Evolutionary conservation across 164 flowering plant species (phyloP).

Genomic region (Cinnamomum chago): DNA sequence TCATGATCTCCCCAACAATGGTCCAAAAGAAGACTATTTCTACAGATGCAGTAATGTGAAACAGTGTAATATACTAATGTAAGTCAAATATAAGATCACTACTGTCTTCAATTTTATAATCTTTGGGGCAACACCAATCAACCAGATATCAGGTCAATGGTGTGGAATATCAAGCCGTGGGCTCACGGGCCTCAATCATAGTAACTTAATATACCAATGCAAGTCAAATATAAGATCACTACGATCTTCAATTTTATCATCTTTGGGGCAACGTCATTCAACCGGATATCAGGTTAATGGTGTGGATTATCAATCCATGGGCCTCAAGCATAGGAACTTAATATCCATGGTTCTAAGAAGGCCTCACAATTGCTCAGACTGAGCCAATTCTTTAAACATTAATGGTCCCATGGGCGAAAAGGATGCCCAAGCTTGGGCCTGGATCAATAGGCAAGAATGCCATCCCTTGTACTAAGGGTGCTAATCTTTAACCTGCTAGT

Average conservation of each 20-base stretch:
- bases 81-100: not conserved
- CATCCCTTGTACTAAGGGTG: not conserved
- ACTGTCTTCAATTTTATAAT: not conserved
- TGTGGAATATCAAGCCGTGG: not conserved
- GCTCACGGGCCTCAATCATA: not conserved
- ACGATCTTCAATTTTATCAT: not conserved
- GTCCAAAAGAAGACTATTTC: not conserved
- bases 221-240: not conserved
- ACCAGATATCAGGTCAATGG: not conserved
- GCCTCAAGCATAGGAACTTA: not conserved
- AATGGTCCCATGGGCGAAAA: not conserved
- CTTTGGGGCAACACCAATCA: not conserved
- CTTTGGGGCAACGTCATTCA: not conserved
- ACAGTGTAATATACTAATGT: not conserved
- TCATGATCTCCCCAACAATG: not conserved
- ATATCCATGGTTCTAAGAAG: not conserved
- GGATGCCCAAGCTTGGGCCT: not conserved
- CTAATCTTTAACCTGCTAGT: not conserved
- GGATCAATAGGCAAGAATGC: not conserved
- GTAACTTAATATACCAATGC: not conserved
- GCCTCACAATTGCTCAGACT: too few species aligned
- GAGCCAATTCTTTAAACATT: not conserved
- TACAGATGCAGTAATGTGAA: too few species aligned
- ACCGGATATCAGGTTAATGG: not conserved
- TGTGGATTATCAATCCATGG: not conserved